phyloP scores from a whole-genome alignment of 257 asterid species.

The Paraleonurus japonicus region DNA sequence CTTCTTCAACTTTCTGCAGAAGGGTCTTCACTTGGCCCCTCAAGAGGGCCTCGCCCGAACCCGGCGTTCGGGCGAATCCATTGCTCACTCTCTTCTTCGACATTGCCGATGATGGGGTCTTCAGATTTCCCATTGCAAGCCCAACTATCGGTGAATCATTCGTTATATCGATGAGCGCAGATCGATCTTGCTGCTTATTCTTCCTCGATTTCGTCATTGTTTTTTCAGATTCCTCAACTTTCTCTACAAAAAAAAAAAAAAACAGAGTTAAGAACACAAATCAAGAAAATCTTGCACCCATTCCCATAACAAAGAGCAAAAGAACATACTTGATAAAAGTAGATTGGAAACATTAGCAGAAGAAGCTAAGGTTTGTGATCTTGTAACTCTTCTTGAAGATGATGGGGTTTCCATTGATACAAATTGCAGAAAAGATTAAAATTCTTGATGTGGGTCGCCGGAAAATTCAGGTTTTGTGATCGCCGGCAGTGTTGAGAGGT shows the following conservation, averaged over 20 bases:
- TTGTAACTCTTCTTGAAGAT: constrained; percentile 67
- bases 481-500: constrained; percentile 1
- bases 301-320: background rate
- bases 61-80: constrained; percentile 47
- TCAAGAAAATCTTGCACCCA: background rate
- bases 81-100: constrained; percentile 53
- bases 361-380: constrained; percentile 65
- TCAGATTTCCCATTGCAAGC: constrained; percentile 63
- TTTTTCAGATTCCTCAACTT: constrained; percentile 52
- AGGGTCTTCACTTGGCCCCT: constrained; percentile 89
- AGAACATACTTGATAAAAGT: constrained; percentile 33
- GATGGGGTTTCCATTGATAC: constrained; percentile 77
- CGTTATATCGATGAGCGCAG: constrained; percentile 76
- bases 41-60: constrained; percentile 90
- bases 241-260: constrained; percentile 39
- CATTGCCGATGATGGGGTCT: constrained; percentile 78
- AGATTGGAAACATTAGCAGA: constrained; percentile 32
- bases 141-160: constrained; percentile 98
- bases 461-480: background rate
- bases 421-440: background rate
- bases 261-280: background rate
- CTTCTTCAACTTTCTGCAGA: constrained; percentile 90
- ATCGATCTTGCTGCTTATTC: constrained; percentile 55
- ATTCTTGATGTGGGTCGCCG: constrained; percentile 10
- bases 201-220: constrained; percentile 39